Evolutionary conservation across 2,329 filamentous ascomycete genomes (phyloP).

Genomic region (Chlorencoelia australis): DNA sequence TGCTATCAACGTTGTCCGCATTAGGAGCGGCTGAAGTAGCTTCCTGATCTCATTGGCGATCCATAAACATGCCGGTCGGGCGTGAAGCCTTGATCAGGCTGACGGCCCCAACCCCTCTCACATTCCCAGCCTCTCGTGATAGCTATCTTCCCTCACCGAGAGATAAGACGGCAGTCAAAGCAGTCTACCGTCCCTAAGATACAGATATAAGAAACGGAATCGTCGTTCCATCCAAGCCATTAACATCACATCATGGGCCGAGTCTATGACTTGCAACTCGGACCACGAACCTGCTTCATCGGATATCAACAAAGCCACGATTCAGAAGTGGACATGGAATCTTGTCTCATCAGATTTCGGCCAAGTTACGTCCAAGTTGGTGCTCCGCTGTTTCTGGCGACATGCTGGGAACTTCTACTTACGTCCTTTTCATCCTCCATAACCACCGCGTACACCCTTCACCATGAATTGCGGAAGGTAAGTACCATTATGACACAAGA

Average conservation of each 20-base stretch:
- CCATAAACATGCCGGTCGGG: no score
- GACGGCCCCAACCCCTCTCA: no score
- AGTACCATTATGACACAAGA: background rate
- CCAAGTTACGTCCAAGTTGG: background rate
- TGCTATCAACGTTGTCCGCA: slow-evolving; percentile 1
- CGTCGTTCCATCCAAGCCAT: background rate
- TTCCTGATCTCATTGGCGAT: background rate
- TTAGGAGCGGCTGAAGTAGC: background rate
- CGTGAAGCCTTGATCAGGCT: no score
- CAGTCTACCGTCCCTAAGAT: background rate
- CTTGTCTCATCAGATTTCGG: background rate
- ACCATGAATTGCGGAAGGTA: slow-evolving; percentile 17
- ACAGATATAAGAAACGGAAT: background rate
- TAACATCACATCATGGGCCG: no score
- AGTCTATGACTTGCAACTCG: no score
- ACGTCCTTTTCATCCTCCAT: slow-evolving; percentile 14
- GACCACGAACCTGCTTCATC: no score
- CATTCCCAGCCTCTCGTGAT: no score
- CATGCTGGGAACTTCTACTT: slow-evolving; percentile 17
- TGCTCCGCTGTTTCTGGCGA: slow-evolving; percentile 7
- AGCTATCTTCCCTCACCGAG: background rate
- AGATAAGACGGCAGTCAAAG: background rate
- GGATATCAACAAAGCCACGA: no score
- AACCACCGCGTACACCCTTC: slow-evolving; percentile 21
- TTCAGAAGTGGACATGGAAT: no score